phyloP scores from a whole-genome alignment of 768 basidiomycete genomes.

The Psilocybe azurescens region DNA sequence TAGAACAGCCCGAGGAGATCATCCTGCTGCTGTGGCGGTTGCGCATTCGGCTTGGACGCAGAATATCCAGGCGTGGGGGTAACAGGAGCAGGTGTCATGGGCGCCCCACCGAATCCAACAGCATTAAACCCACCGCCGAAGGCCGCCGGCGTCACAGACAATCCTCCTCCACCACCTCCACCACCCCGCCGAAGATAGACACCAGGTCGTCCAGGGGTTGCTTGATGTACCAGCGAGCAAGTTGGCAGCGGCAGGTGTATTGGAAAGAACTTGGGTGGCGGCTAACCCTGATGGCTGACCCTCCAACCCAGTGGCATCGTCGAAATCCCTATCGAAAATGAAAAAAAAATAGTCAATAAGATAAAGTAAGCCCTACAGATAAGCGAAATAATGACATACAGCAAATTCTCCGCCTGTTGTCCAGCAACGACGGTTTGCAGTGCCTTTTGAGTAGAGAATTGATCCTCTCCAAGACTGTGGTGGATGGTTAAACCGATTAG shows the following conservation, averaged over 20 bases:
- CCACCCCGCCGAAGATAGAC: constrained; percentile 75
- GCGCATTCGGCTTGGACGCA: constrained; percentile 26
- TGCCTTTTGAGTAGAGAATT: constrained; percentile 76
- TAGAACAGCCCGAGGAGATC: constrained; percentile 60
- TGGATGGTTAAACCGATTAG: constrained; percentile 1
- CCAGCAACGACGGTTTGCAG: constrained; percentile 92
- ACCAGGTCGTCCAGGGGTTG: constrained; percentile 92
- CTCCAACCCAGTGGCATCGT: constrained; percentile 66
- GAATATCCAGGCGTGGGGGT: constrained; percentile 31
- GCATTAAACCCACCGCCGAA: constrained; percentile 23
- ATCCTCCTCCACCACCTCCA: constrained; percentile 37
- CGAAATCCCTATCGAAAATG: constrained; percentile 69
- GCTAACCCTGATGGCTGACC: constrained; percentile 77
- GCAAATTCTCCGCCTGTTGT: constrained; percentile 92
- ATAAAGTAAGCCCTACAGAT: neutral
- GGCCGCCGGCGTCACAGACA: constrained; percentile 19
- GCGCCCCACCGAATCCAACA: constrained; percentile 9
- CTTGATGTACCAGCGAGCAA: constrained; percentile 79
- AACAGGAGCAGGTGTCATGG: constrained; percentile 32
- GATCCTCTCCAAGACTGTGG: constrained; percentile 57
- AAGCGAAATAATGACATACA: constrained; percentile 43
- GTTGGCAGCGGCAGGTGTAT: constrained; percentile 75
- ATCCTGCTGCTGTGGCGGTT: constrained; percentile 43
- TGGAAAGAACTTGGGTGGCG: constrained; percentile 74
- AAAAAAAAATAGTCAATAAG: neutral